phyloP scores from a whole-genome alignment of 176 grass and related monocot genomes.

The Oryza coarctata region DNA sequence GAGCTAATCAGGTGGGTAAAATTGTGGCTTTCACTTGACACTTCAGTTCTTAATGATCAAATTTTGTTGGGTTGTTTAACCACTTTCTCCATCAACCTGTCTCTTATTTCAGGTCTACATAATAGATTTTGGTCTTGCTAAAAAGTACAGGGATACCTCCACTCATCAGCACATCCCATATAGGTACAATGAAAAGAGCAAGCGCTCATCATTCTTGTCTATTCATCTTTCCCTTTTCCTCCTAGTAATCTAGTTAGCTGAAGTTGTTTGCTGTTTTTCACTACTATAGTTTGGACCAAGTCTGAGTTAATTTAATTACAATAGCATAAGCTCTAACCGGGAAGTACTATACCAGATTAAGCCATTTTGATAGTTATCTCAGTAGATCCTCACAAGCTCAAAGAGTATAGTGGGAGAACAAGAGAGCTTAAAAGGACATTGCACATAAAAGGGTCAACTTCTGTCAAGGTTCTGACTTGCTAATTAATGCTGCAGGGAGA shows the following conservation, averaged over 20 bases:
- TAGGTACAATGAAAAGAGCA: conserved; percentile 36
- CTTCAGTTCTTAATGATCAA: conserved; percentile 5
- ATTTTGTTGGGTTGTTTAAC: conserved; percentile 24
- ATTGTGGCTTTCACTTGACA: not conserved
- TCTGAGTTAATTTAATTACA: not conserved
- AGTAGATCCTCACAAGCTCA: not conserved
- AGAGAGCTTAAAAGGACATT: not conserved
- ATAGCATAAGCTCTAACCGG: not conserved
- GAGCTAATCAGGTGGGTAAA: conserved; percentile 77
- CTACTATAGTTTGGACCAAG: not conserved
- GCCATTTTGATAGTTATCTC: conserved; percentile 4
- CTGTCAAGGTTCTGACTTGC: conserved; percentile 15
- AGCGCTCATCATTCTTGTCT: not conserved
- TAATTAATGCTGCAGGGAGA: conserved; percentile 72
- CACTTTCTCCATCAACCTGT: conserved; percentile 17
- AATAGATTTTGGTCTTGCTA: conserved; percentile 98
- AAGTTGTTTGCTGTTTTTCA: not conserved
- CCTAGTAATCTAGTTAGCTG: conserved; percentile 1
- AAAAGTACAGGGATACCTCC: conserved; percentile 87
- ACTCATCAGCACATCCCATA: conserved; percentile 96
- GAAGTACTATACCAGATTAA: not conserved
- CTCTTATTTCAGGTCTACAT: conserved; percentile 71
- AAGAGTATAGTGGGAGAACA: not conserved
- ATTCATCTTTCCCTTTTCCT: not conserved
- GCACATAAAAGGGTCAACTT: not conserved